Evolutionary conservation across 2,329 filamentous ascomycete genomes (phyloP).

Genomic region (Ceratocystis smalleyi): DNA sequence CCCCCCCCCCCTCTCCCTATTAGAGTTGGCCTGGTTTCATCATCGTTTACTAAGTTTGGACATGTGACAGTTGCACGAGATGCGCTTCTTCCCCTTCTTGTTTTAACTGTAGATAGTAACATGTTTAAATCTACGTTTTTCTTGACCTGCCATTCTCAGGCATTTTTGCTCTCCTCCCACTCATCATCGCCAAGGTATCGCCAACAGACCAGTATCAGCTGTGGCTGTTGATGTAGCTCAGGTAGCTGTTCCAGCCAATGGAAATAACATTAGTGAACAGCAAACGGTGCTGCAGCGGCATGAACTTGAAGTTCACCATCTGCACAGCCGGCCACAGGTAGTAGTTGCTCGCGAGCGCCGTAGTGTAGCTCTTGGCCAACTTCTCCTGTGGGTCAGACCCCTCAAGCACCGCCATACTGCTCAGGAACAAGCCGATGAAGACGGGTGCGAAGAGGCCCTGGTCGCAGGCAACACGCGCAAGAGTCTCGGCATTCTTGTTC

Average conservation of each 20-base stretch:
- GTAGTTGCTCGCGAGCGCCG: constrained; percentile 68
- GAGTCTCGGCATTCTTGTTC: constrained; percentile 51
- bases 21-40: background rate
- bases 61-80: background rate
- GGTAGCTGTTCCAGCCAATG: constrained; percentile 49
- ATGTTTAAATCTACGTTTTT: background rate
- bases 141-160: background rate
- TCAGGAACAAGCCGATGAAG: constrained; percentile 68
- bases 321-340: constrained; percentile 80
- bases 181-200: background rate
- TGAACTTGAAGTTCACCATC: constrained; percentile 70
- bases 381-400: constrained; percentile 48
- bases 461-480: constrained; percentile 64
- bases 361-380: constrained; percentile 52
- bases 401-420: constrained; percentile 71
- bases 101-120: background rate
- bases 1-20: background rate
- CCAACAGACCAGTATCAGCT: constrained; percentile 19
- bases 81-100: too few species aligned
- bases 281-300: constrained; percentile 69
- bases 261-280: constrained; percentile 74
- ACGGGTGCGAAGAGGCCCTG: constrained; percentile 72
- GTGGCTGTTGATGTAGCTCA: constrained; percentile 44
- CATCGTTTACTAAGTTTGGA: background rate
- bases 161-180: background rate